These are phyloP conservation scores for Solanum rostratum DNA, from an alignment of 257 asterid genomes.

Conservation along the genomic window DNA sequence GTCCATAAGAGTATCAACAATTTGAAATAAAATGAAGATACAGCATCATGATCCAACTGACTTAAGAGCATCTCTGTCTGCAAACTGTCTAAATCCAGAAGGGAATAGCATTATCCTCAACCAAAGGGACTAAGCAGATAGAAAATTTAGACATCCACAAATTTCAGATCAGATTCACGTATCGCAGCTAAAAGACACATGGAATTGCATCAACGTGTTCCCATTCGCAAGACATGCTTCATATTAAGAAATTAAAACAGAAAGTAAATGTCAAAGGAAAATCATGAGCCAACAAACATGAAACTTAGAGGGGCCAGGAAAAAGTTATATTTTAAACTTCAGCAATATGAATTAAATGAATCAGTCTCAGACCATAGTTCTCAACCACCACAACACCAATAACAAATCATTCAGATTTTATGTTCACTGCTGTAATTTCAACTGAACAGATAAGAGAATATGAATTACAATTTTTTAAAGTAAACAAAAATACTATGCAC, in stretches of 20 bases:
- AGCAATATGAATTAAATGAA: background rate
- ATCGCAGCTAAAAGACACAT: background rate
- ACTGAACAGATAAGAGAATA: background rate
- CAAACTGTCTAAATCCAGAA: background rate
- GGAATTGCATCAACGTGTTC: background rate
- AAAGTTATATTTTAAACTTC: background rate
- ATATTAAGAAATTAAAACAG: background rate
- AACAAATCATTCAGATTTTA: background rate
- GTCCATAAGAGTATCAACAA: background rate
- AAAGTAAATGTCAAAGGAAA: background rate
- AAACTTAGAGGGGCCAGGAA: background rate
- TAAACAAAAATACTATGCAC: background rate
- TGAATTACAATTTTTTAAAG: background rate
- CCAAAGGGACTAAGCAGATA: background rate
- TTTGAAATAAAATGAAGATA: background rate
- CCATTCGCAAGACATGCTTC: background rate
- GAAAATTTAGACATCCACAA: background rate
- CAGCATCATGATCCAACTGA: background rate
- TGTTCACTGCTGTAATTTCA: background rate
- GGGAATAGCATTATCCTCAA: background rate
- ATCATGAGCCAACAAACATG: background rate
- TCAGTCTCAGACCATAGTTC: background rate
- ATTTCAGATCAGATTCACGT: background rate
- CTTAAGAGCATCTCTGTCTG: background rate
- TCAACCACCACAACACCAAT: background rate